Evolutionary conservation across 2,329 filamentous ascomycete species (phyloP), one percentile per base, ranked within the genome.

Genomic region (Ceratocystiopsis minuta): DNA sequence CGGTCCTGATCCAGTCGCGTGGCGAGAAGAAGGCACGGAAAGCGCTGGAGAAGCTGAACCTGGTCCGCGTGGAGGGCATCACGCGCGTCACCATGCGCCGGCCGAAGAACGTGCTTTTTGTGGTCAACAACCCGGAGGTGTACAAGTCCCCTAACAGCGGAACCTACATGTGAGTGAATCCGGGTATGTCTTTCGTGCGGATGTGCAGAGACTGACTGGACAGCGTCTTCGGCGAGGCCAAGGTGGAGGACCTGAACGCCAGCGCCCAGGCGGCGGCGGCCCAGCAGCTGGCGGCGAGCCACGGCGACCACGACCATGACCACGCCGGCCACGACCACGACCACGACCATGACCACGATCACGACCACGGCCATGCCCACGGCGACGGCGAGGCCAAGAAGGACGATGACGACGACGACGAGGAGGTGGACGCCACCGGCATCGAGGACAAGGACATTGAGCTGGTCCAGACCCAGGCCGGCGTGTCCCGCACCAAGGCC

Each of bases 1-100:
- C 80, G 51, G 81, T 88, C 59, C 77, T 90, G 56, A 80, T 98
- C 59, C 88, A 96, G 76, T 94, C 85, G 61, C 86, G 90, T 66
- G 96, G 96, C 71, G 90, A 98, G 81, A 98, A 98, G 83, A 98
- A 98, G 80, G 92, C 90, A 57, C 81, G 90, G 69, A 98, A 98
- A 78, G 86, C 87, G 59, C 93, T 98, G 62, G 83, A 86, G 65
- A 98, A 98, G 79, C 78, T 96, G 60, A 87, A 93, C 62, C 72
- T 98, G 61, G 90, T 85, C 74, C 86, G 88, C 60, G 81, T 98
- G 54, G 81, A 83, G 58, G 92, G 90, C 61, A 98, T 98, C 67
- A 98, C 90, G 58, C 80, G 90, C 60, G 92, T 98, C 57, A 98
- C 92, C 53, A 78, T 98, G 60, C 83, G 90, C 67, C 77, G 92